A percentile compares a stretch with the other conserved stretches of the same genome.
phyloP scores from a whole-genome alignment of 129 eudicot genomes.

The Tagetes erecta region DNA sequence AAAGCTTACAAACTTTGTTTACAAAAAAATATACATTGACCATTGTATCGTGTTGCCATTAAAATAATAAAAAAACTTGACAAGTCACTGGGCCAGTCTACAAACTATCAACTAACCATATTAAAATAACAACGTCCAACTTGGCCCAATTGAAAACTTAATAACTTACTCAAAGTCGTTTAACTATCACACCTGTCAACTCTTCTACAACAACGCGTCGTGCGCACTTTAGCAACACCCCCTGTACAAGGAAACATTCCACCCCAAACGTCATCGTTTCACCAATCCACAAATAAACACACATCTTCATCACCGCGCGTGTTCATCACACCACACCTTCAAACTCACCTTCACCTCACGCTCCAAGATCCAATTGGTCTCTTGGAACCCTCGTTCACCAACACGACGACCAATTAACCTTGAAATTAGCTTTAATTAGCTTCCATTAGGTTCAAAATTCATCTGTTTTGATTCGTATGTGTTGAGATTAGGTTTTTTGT shows the following conservation, averaged over 20 bases:
- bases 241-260: background rate
- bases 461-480: background rate
- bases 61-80: no score
- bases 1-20: no score
- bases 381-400: slow-evolving; percentile 26
- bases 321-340: slow-evolving; percentile 1
- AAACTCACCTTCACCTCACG: slow-evolving; percentile 27
- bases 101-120: no score
- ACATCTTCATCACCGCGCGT: slow-evolving; percentile 23
- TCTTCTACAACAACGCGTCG: background rate
- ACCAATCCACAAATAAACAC: background rate
- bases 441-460: no score
- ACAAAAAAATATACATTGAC: no score
- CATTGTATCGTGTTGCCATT: no score
- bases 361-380: slow-evolving; percentile 28
- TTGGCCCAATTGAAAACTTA: background rate
- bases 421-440: background rate
- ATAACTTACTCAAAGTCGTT: background rate
- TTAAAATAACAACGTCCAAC: no score
- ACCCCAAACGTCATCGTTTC: slow-evolving; percentile 15
- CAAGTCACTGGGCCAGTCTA: no score
- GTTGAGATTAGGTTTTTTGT: slow-evolving; percentile 29
- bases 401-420: slow-evolving; percentile 15
- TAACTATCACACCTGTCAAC: background rate
- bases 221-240: slow-evolving; percentile 24